These are phyloP conservation scores for Lagenidium sp. DNA, from an alignment of 352 stramenopile species.

Conservation along the genomic window DNA sequence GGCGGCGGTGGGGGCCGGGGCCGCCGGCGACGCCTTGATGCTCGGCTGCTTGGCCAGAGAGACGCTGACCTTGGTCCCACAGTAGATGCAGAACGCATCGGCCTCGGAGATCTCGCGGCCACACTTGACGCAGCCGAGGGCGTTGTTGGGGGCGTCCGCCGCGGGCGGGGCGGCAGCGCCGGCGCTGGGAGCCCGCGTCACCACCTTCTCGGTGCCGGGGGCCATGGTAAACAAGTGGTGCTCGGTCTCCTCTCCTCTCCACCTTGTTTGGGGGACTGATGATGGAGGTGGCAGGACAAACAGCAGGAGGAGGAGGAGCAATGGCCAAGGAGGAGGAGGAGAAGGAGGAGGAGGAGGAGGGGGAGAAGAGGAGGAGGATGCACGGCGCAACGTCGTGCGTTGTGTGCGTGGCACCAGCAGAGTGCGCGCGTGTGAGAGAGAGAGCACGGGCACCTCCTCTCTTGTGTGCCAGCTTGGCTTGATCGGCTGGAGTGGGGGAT, in stretches of 20 bases:
- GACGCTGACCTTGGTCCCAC: conserved; percentile 72
- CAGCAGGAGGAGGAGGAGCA: not conserved
- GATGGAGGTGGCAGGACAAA: too few species aligned
- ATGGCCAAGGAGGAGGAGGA: not conserved
- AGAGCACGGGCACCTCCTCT: too few species aligned
- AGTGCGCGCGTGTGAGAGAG: too few species aligned
- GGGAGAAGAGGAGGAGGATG: not conserved
- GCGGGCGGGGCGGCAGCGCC: conserved; percentile 10
- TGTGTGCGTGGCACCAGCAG: too few species aligned
- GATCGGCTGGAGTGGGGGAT: too few species aligned
- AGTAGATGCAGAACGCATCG: conserved; percentile 86
- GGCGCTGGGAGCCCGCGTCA: conserved; percentile 8
- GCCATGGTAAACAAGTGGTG: too few species aligned
- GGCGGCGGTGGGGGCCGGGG: not conserved
- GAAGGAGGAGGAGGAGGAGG: not conserved
- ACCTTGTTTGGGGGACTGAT: not conserved
- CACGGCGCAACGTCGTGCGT: too few species aligned
- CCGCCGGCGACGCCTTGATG: conserved; percentile 1
- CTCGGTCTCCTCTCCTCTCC: too few species aligned
- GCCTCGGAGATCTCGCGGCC: conserved; percentile 54
- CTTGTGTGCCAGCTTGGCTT: too few species aligned
- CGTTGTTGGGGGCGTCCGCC: conserved; percentile 29
- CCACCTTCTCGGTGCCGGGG: conserved; percentile 55
- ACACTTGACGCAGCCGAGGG: conserved; percentile 67
- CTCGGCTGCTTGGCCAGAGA: conserved; percentile 42